These are phyloP conservation scores for Scleroderma citrinum DNA, from an alignment of 768 basidiomycete genomes.

Conservation along the genomic window DNA sequence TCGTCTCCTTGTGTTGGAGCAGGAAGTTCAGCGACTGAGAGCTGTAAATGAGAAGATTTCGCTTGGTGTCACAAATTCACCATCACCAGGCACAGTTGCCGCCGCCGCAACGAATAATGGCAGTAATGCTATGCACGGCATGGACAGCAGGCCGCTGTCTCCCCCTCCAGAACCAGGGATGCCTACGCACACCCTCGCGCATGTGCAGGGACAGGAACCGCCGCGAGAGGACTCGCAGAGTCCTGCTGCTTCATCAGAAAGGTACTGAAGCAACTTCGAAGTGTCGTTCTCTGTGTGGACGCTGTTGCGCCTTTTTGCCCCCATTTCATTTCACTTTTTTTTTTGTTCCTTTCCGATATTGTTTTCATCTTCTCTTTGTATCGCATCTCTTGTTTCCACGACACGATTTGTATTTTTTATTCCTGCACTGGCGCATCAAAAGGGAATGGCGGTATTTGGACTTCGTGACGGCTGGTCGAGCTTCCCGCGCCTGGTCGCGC, in stretches of 20 bases:
- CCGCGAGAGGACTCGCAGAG: constrained; percentile 58
- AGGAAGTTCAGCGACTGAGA: constrained; percentile 65
- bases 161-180: constrained; percentile 55
- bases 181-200: constrained; percentile 43
- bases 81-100: constrained; percentile 43
- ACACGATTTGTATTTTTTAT: constrained; percentile 30
- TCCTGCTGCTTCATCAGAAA: constrained; percentile 26
- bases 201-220: constrained; percentile 54
- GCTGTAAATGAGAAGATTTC: constrained; percentile 81
- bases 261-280: constrained; percentile 23
- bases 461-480: constrained; percentile 21
- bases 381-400: constrained; percentile 28
- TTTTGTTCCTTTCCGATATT: constrained; percentile 29
- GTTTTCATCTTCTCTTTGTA: constrained; percentile 29
- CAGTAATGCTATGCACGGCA: constrained; percentile 20
- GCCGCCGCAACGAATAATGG: background rate
- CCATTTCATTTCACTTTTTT: constrained; percentile 17
- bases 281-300: constrained; percentile 19
- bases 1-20: constrained; percentile 59
- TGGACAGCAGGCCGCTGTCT: constrained; percentile 50
- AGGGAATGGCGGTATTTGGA: constrained; percentile 14
- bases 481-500: constrained; percentile 28
- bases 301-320: constrained; percentile 19
- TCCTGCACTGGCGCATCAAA: constrained; percentile 20
- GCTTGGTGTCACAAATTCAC: constrained; percentile 50